Conservation (phyloP, 192 early-diverging fungal genomes). For the Backusella macrospora region DNA sequence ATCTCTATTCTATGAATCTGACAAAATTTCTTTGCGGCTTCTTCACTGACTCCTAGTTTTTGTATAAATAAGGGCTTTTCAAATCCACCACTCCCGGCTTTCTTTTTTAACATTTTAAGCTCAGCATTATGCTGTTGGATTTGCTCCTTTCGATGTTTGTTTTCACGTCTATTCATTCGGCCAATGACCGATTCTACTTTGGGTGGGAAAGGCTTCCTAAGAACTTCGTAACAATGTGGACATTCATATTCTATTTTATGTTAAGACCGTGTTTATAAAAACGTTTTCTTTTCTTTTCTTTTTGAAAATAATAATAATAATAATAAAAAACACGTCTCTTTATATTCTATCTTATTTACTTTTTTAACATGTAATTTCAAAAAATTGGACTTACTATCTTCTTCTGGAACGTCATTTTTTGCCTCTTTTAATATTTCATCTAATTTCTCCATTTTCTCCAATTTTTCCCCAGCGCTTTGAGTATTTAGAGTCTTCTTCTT, state of each 20-base stretch:
- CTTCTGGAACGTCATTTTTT: conserved; percentile 1
- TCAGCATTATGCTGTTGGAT: conserved; percentile 6
- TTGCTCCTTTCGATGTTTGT: neutral
- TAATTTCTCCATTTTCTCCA: neutral
- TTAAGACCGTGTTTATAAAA: too few species aligned
- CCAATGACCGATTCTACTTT: neutral
- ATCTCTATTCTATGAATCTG: conserved; percentile 46
- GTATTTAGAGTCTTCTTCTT: neutral
- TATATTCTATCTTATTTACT: neutral
- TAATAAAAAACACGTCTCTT: neutral
- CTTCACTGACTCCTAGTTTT: conserved; percentile 7
- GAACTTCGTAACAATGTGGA: neutral
- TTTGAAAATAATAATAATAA: neutral
- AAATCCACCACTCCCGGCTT: neutral
- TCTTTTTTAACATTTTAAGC: neutral
- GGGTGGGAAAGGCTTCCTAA: neutral
- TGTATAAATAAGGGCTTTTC: neutral
- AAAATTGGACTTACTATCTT: neutral
- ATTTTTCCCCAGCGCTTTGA: neutral
- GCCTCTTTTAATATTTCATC: neutral
- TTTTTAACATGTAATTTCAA: neutral
- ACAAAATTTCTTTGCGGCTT: conserved; percentile 41
- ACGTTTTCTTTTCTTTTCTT: neutral
- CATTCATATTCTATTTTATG: conserved; percentile 3
- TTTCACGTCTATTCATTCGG: neutral